Percentiles rank a stretch among this genome's conserved stretches.
These are phyloP conservation scores for Coniferiporia weirii DNA, from an alignment of 1,284 basidiomycete species.

Conservation along the genomic window DNA sequence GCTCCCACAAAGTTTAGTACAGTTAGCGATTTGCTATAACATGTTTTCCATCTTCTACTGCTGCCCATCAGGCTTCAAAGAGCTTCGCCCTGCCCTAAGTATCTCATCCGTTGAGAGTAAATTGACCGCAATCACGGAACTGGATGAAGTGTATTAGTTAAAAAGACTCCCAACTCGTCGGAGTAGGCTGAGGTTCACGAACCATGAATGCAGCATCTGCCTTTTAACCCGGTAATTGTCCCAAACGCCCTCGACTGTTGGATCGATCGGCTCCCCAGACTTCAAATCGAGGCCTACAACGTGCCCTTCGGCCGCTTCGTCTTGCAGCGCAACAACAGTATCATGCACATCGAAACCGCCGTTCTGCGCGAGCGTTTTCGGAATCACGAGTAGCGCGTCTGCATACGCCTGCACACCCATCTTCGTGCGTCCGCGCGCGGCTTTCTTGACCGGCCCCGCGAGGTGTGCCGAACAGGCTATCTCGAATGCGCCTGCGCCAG, in stretches of 20 bases:
- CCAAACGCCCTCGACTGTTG: slow-evolving; percentile 94
- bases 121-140: slow-evolving; percentile 97
- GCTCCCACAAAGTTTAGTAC: neutral
- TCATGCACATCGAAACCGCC: slow-evolving; percentile 99
- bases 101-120: slow-evolving; percentile 95
- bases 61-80: slow-evolving; percentile 74
- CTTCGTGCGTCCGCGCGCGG: slow-evolving; percentile 93
- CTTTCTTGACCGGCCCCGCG: slow-evolving; percentile 73
- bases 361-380: slow-evolving; percentile 95
- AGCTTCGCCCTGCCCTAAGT: slow-evolving; percentile 87
- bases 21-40: neutral
- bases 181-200: slow-evolving; percentile 26
- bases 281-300: slow-evolving; percentile 88
- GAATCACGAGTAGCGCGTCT: slow-evolving; percentile 91
- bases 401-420: slow-evolving; percentile 98
- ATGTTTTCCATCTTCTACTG: slow-evolving; percentile 33
- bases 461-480: slow-evolving; percentile 89
- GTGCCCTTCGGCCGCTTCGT: slow-evolving; percentile 90
- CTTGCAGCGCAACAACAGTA: slow-evolving; percentile 87
- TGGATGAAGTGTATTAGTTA: slow-evolving; percentile 29
- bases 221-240: slow-evolving; percentile 99
- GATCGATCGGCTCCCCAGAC: slow-evolving; percentile 96
- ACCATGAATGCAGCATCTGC: slow-evolving; percentile 98
- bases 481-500: slow-evolving; percentile 97
- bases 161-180: slow-evolving; percentile 16